phyloP scores from a whole-genome alignment of 345 rosid genomes.

The Eucalyptus tenuipes region DNA sequence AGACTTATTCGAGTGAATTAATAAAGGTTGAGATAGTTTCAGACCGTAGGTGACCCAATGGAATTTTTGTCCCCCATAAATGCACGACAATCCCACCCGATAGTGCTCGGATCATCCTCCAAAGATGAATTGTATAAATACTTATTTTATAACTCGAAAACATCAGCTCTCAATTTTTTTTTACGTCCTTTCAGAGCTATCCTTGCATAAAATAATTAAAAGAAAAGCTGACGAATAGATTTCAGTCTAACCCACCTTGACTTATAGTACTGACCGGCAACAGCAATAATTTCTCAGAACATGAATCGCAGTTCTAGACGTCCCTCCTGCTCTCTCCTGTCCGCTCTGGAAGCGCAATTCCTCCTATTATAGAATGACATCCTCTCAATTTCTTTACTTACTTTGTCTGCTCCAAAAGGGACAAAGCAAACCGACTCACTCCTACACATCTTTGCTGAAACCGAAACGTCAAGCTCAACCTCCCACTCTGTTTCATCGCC shows the following conservation, averaged over 20 bases:
- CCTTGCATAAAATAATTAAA: not conserved
- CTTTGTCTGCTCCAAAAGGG: not conserved
- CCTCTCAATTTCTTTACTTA: not conserved
- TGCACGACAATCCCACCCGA: not conserved
- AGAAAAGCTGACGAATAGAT: not conserved
- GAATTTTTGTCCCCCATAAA: not conserved
- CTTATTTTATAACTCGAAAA: not conserved
- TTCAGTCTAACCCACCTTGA: not conserved
- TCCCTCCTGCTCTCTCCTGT: not conserved
- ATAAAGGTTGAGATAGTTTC: not conserved
- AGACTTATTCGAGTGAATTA: not conserved
- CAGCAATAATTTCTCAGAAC: not conserved
- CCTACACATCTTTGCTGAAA: not conserved
- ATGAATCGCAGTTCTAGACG: not conserved
- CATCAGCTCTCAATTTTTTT: not conserved
- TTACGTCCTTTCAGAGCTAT: not conserved
- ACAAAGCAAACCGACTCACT: not conserved
- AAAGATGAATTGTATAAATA: not conserved
- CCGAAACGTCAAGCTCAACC: not conserved
- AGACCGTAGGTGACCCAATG: not conserved
- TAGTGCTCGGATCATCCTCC: not conserved
- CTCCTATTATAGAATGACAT: not conserved
- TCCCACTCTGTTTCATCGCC: not conserved
- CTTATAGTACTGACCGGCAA: not conserved
- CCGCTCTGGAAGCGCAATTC: not conserved